Evolutionary conservation across 169 alveolate species (phyloP), one percentile per base, ranked within the genome.

Genomic region (Babesia bigemina): DNA sequence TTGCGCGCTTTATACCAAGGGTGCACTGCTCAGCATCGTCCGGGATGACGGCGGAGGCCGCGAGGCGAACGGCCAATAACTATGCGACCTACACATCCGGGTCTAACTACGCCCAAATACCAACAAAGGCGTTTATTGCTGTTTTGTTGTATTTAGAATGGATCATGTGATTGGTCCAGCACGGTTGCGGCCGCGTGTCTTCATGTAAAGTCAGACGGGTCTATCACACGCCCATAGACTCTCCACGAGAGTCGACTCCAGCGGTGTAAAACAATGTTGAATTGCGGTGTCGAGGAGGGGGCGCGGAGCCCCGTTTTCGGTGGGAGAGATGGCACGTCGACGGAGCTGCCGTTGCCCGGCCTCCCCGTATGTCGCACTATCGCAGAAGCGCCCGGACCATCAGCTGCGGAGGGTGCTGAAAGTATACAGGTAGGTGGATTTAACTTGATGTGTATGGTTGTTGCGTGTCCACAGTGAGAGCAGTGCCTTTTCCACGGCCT

Each of bases 241-340:
- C 39, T 2, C 39, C 39, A 33, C 39, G 2, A 33, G 39, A 2
- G 2, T 33, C 39, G 39, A 33, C 39, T 33, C 10, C 39, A 4
- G 39, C 39, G 39, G 39, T 33, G 57, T n/a, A 21, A 21, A 49
- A 3, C 8, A 1, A 61, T 63, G 72, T 39, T 47, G 56, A 53
- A 49, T 19, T 63, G 4, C 28, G 28, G 53, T 17, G 13, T 66
- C 52, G 28, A 63, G 36, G 75, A 8, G 4, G 22, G 42, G 63
- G 57, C 47, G 10, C 75, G 12, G 2, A 66, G 75, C 63, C 75
- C 75, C 17, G 75, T 66, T n/a, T 66, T 66, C 52, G 75, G 75
- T 24, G 28, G 22, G 17, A 63, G 47, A 13, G 50, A 33, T 33
- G 39, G 47, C 19, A 63, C 75, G 6, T 26, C 53, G 63, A 28